Conservation (phyloP, 129 eudicot genomes). For the Helianthus tuberosus region DNA sequence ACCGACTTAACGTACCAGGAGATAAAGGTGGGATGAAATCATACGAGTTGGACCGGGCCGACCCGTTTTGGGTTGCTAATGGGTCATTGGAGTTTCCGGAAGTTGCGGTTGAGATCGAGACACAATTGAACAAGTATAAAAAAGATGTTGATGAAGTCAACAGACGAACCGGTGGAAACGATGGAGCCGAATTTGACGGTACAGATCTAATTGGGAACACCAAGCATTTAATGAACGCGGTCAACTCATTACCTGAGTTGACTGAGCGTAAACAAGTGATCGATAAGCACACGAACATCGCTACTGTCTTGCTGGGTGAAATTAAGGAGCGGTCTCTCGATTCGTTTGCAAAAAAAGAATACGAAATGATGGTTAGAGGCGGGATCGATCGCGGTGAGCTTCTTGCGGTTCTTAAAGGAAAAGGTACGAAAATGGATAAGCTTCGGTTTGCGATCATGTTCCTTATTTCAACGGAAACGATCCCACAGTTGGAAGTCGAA, state of each 20-base stretch:
- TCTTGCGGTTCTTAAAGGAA: constrained; percentile 80
- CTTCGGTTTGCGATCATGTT: constrained; percentile 92
- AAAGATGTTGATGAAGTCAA: constrained; percentile 92
- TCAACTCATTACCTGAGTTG: constrained; percentile 81
- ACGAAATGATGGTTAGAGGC: constrained; percentile 93
- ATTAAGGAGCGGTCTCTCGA: constrained; percentile 90
- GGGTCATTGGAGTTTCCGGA: constrained; percentile 91
- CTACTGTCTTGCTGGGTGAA: constrained; percentile 83
- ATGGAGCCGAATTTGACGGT: constrained; percentile 88
- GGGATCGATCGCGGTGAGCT: constrained; percentile 85
- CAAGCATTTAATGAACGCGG: constrained; percentile 88
- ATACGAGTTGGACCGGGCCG: constrained; percentile 74
- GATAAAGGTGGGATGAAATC: constrained; percentile 87
- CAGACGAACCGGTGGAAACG: constrained; percentile 73
- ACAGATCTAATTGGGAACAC: constrained; percentile 89
- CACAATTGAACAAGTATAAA: constrained; percentile 80
- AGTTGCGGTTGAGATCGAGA: constrained; percentile 92
- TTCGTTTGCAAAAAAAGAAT: constrained; percentile 83
- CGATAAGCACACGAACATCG: constrained; percentile 94
- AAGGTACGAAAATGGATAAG: constrained; percentile 81
- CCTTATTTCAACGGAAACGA: constrained; percentile 76
- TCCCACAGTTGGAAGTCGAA: constrained; percentile 76
- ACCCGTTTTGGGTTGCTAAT: constrained; percentile 86
- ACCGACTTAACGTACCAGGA: constrained; percentile 76
- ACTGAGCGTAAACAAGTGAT: constrained; percentile 87